These are phyloP conservation scores for Cymbopogon citratus DNA, from an alignment of 176 grass and related monocot species.

Conservation along the genomic window DNA sequence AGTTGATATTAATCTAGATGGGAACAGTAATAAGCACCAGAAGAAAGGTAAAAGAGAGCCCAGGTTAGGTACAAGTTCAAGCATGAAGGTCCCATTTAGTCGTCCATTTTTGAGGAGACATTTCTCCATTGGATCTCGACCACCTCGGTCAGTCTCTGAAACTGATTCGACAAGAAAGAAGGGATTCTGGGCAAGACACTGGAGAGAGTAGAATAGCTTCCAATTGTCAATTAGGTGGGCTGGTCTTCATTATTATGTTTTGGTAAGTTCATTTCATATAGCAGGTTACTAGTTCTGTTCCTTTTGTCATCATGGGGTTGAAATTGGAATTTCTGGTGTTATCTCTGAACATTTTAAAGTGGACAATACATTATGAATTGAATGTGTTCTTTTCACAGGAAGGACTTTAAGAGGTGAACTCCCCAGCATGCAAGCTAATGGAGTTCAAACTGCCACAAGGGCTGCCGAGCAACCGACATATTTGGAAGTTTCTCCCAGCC, in stretches of 20 bases:
- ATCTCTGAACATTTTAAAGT: background rate
- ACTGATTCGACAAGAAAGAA: constrained; percentile 57
- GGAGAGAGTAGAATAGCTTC: constrained; percentile 41
- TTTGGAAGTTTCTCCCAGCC: constrained; percentile 14
- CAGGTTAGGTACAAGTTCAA: constrained; percentile 45
- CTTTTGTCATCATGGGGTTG: background rate
- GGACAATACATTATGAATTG: background rate
- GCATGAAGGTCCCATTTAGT: constrained; percentile 55
- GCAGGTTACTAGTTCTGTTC: background rate
- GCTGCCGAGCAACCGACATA: constrained; percentile 7
- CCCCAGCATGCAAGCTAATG: constrained; percentile 3
- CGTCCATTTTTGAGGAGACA: constrained; percentile 61
- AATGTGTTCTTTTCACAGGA: background rate
- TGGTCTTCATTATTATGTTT: background rate
- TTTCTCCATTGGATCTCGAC: constrained; percentile 64
- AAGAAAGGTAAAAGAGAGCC: constrained; percentile 32
- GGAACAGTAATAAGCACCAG: constrained; percentile 32
- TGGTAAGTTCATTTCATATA: background rate
- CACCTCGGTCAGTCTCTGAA: constrained; percentile 23
- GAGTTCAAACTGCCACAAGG: background rate
- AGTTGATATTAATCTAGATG: constrained; percentile 42
- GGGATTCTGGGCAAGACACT: constrained; percentile 71
- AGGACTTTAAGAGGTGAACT: constrained; percentile 7
- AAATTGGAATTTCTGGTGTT: background rate
- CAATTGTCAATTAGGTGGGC: constrained; percentile 21